These are phyloP conservation scores for Phytophthora boehmeriae DNA, from an alignment of 352 stramenopile species.

Conservation along the genomic window DNA sequence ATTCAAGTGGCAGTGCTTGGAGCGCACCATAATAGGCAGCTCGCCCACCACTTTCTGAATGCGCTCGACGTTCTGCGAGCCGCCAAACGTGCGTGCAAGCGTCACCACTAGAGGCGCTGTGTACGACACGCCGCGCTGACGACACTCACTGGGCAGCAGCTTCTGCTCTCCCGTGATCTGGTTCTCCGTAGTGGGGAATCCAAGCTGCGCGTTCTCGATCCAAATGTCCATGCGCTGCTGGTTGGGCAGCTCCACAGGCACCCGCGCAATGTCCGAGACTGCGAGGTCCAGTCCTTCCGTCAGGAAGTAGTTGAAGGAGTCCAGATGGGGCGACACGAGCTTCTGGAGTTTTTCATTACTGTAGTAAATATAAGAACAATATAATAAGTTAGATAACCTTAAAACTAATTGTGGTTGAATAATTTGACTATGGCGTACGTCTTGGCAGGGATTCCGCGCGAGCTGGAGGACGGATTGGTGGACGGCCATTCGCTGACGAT, in stretches of 20 bases:
- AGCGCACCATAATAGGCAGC: constrained; percentile 98
- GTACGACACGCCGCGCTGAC: constrained; percentile 97
- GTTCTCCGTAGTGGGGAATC: constrained; percentile 86
- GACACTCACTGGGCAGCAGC: constrained; percentile 94
- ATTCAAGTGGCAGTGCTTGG: constrained; percentile 95
- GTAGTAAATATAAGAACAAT: constrained; percentile 17
- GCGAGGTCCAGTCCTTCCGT: constrained; percentile 94
- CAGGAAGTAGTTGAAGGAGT: constrained; percentile 99
- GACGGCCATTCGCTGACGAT: constrained; percentile 70
- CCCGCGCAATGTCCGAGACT: constrained; percentile 90
- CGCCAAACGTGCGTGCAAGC: constrained; percentile 82
- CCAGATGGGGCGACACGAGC: constrained; percentile 96
- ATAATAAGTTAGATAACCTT: not conserved
- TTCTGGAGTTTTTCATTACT: constrained; percentile 86
- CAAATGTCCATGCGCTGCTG: constrained; percentile 82
- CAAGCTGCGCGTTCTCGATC: constrained; percentile 96
- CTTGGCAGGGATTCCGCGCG: constrained; percentile 71
- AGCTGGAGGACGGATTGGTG: constrained; percentile 82
- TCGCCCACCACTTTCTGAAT: constrained; percentile 92
- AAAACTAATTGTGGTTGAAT: constrained; percentile 3
- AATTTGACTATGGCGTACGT: constrained; percentile 43
- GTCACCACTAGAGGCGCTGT: constrained; percentile 94
- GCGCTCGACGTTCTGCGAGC: constrained; percentile 84
- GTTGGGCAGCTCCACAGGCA: constrained; percentile 92
- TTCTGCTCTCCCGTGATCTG: constrained; percentile 86